phyloP scores from a whole-genome alignment of 1,284 basidiomycete species.

The Polyporus tsugae region DNA sequence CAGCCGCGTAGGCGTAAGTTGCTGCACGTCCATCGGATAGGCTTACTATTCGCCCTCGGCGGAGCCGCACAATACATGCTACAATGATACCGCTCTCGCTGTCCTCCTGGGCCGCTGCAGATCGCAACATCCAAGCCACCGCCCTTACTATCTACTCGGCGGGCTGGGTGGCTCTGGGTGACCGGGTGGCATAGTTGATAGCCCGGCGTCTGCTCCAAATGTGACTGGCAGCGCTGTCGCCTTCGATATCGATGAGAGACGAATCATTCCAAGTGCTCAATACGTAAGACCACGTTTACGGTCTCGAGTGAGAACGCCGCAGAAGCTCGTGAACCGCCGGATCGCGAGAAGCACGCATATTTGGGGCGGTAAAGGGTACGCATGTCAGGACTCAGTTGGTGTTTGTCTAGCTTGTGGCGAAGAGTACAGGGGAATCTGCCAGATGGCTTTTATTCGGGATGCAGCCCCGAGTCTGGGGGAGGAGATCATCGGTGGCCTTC shows the following conservation, averaged over 20 bases:
- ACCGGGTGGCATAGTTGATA: not conserved
- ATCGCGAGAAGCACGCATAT: slow-evolving; percentile 3
- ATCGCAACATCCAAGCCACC: not conserved
- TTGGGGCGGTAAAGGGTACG: not conserved
- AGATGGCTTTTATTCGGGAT: too few species aligned
- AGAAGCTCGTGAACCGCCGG: not conserved
- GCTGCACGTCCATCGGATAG: not conserved
- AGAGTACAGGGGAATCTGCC: too few species aligned
- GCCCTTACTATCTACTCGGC: not conserved
- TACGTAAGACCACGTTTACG: not conserved
- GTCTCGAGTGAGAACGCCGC: not conserved
- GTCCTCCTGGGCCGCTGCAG: not conserved
- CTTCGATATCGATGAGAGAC: not conserved
- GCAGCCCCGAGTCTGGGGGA: too few species aligned
- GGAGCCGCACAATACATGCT: slow-evolving; percentile 1
- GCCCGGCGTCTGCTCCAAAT: not conserved
- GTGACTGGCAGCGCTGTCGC: not conserved
- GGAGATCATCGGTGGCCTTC: too few species aligned
- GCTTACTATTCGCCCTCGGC: slow-evolving; percentile 1
- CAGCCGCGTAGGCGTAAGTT: not conserved
- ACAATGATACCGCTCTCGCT: not conserved
- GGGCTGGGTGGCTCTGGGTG: not conserved
- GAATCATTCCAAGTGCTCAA: not conserved
- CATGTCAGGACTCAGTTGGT: not conserved
- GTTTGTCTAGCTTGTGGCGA: too few species aligned